These are phyloP conservation scores for Alternaria sp. DNA, from an alignment of 2,329 filamentous ascomycete genomes.

Conservation along the genomic window DNA sequence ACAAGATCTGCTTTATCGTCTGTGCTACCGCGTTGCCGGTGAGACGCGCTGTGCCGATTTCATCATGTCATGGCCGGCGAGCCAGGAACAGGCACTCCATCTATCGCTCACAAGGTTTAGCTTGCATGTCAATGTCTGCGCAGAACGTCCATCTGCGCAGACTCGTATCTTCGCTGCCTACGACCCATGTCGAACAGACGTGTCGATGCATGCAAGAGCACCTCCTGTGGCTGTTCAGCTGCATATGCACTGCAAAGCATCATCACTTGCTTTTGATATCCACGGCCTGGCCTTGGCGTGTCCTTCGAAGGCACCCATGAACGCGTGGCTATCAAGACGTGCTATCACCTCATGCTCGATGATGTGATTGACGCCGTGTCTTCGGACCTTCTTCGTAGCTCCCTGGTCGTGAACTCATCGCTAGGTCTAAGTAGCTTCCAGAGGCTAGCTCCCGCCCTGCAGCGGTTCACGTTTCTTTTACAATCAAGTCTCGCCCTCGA, in stretches of 20 bases:
- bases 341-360: background rate
- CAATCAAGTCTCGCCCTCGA: background rate
- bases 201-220: background rate
- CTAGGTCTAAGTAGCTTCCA: background rate
- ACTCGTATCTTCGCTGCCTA: slow-evolving; percentile 11
- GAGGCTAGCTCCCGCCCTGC: slow-evolving; percentile 1
- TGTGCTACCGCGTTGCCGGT: slow-evolving; percentile 31
- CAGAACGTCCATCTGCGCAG: background rate
- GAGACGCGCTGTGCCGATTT: slow-evolving; percentile 17
- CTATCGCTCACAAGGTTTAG: background rate
- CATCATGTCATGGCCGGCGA: slow-evolving; percentile 12
- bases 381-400: slow-evolving; percentile 1
- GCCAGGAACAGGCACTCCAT: slow-evolving; percentile 4
- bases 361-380: background rate
- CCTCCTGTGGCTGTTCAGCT: background rate
- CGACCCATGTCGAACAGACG: background rate
- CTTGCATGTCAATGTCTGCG: background rate
- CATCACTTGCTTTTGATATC: slow-evolving; percentile 5
- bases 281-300: slow-evolving; percentile 1
- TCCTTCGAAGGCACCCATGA: background rate
- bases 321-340: background rate
- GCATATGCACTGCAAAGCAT: slow-evolving; percentile 9
- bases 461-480: slow-evolving; percentile 1
- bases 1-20: slow-evolving; percentile 24
- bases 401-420: slow-evolving; percentile 1